Conservation (phyloP, 2,329 filamentous ascomycete species). For the Alternaria arborescens region DNA sequence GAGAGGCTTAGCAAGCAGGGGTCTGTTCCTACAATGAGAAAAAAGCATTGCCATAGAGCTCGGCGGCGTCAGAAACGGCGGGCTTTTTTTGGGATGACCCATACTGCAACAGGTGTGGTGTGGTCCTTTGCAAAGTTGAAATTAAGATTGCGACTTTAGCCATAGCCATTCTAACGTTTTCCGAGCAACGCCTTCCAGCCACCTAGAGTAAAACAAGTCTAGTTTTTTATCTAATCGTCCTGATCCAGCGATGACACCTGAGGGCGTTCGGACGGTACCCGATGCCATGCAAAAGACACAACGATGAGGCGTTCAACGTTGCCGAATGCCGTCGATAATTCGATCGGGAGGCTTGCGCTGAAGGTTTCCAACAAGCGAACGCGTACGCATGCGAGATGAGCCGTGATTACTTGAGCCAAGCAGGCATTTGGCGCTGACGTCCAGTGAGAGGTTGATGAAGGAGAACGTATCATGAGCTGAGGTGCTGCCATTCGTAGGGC, state of each 20-base stretch:
- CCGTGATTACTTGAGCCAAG: slow-evolving; percentile 11
- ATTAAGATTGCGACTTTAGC: slow-evolving; percentile 44
- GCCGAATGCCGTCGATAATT: background rate
- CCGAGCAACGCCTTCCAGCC: slow-evolving; percentile 20
- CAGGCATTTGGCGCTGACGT: slow-evolving; percentile 11
- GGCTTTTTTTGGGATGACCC: slow-evolving; percentile 29
- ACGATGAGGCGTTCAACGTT: background rate
- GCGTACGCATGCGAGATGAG: slow-evolving; percentile 18
- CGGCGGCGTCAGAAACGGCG: slow-evolving; percentile 40
- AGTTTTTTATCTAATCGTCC: slow-evolving; percentile 21
- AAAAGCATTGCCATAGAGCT: slow-evolving; percentile 25
- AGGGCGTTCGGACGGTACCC: slow-evolving; percentile 19
- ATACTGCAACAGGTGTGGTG: slow-evolving; percentile 32
- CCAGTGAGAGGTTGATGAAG: slow-evolving; percentile 27
- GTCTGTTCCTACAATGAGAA: slow-evolving; percentile 20
- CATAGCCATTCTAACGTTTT: slow-evolving; percentile 20
- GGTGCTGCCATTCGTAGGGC: slow-evolving; percentile 24
- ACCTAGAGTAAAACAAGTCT: slow-evolving; percentile 21
- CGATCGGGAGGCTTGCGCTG: background rate
- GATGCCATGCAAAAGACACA: slow-evolving; percentile 8
- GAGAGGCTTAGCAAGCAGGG: slow-evolving; percentile 32
- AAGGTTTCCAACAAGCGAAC: slow-evolving; percentile 9
- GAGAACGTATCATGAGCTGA: slow-evolving; percentile 20
- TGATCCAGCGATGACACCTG: slow-evolving; percentile 25
- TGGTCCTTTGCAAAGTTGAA: slow-evolving; percentile 19